Evolutionary conservation across 306 rosid species (phyloP).

Genomic region (Acacia acuminata): DNA sequence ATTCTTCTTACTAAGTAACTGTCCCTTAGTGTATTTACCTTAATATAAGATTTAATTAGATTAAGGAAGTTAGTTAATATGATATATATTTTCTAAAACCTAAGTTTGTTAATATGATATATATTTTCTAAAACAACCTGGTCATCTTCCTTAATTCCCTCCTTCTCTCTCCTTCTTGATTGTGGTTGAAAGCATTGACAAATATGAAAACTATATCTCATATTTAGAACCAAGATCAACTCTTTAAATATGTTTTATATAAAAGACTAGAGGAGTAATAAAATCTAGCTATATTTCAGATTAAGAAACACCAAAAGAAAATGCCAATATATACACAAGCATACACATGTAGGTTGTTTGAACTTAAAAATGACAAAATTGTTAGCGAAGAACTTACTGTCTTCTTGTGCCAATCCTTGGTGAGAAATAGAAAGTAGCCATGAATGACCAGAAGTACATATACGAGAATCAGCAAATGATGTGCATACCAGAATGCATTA

Average conservation of each 20-base stretch:
- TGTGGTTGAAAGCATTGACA: too few relatives aligned
- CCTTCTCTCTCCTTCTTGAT: too few relatives aligned
- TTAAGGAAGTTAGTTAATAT: too few relatives aligned
- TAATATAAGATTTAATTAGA: too few relatives aligned
- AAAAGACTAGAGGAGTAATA: neutral
- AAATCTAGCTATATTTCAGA: neutral
- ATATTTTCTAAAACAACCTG: too few relatives aligned
- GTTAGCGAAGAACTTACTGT: constrained; percentile 55
- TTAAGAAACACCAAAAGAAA: neutral
- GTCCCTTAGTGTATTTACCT: neutral
- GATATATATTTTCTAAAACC: too few relatives aligned
- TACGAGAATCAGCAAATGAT: constrained; percentile 75
- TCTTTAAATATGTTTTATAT: too few relatives aligned
- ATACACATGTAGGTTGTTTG: neutral
- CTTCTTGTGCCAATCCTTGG: constrained; percentile 57
- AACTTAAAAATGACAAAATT: neutral
- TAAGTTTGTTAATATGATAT: too few relatives aligned
- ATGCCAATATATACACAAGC: neutral
- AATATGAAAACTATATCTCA: too few relatives aligned
- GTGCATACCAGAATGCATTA: constrained; percentile 94
- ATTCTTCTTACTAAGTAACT: neutral
- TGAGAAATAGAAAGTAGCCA: constrained; percentile 68
- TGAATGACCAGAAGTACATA: constrained; percentile 66
- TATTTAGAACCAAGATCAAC: too few relatives aligned
- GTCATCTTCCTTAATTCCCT: too few relatives aligned